Percentiles rank a stretch among this genome's conserved stretches.
phyloP scores from a whole-genome alignment of 169 alveolate species.

The Eimeria sp. region DNA sequence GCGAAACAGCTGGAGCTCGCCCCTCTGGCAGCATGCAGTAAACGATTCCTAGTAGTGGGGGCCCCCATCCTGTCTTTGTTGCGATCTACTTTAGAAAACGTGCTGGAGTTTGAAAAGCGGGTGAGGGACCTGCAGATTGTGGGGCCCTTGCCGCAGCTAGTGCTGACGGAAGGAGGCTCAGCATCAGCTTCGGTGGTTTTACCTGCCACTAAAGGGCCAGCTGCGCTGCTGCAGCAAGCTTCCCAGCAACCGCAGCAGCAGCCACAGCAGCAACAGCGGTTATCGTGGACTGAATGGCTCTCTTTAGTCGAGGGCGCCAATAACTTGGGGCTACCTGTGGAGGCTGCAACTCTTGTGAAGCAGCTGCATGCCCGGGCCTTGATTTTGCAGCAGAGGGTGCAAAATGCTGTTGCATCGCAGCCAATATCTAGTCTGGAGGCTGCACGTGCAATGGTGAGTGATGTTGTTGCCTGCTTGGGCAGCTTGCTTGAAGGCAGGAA shows the following conservation, averaged over 20 bases:
- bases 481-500: neutral
- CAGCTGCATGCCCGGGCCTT: constrained; percentile 44
- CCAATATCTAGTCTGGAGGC: constrained; percentile 39
- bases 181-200: constrained; percentile 37
- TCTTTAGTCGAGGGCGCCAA: constrained; percentile 40
- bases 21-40: constrained; percentile 56
- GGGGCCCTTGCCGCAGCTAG: constrained; percentile 63
- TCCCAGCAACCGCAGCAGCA: constrained; percentile 60
- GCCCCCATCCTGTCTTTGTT: constrained; percentile 26
- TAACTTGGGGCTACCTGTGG: constrained; percentile 55
- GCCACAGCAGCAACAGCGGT: constrained; percentile 32
- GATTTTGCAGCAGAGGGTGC: constrained; percentile 58
- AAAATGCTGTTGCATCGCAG: constrained; percentile 35
- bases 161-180: constrained; percentile 57
- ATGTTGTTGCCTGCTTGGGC: neutral
- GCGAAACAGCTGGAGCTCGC: constrained; percentile 25
- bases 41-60: constrained; percentile 63
- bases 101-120: constrained; percentile 56
- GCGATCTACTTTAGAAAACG: constrained; percentile 38
- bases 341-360: constrained; percentile 41
- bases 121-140: constrained; percentile 45
- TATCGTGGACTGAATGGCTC: constrained; percentile 36
- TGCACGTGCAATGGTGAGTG: constrained; percentile 49
- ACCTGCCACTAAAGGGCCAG: constrained; percentile 62
- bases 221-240: constrained; percentile 65